Conservation (phyloP, 495 filamentous ascomycete species). For the Venustampulla echinocandica region DNA sequence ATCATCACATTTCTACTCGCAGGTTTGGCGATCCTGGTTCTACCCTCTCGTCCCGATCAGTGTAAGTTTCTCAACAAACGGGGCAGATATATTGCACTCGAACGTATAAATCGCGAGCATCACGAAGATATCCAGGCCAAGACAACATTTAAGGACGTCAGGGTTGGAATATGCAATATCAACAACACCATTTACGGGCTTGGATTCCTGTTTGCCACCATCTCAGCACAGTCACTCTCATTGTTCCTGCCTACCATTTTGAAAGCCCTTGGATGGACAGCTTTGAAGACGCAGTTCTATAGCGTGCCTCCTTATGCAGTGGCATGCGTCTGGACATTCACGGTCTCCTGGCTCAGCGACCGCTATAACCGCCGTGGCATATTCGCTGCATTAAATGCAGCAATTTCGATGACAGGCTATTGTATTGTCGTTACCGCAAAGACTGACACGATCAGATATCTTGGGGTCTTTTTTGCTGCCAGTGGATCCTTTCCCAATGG, state of each 20-base stretch:
- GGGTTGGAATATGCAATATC: slow-evolving; percentile 25
- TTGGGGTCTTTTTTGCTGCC: slow-evolving; percentile 61
- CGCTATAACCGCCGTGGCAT: slow-evolving; percentile 36
- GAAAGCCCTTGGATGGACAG: slow-evolving; percentile 17
- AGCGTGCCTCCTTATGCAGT: slow-evolving; percentile 19
- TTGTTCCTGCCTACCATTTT: slow-evolving; percentile 22
- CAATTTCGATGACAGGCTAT: slow-evolving; percentile 58
- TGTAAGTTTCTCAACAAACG: slow-evolving; percentile 11
- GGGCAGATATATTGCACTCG: background rate
- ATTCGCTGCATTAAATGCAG: slow-evolving; percentile 52
- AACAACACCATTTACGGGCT: slow-evolving; percentile 43
- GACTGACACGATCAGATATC: slow-evolving; percentile 52
- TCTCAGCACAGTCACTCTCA: slow-evolving; percentile 3
- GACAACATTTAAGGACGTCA: slow-evolving; percentile 37
- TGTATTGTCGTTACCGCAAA: slow-evolving; percentile 55
- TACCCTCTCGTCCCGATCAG: slow-evolving; percentile 65
- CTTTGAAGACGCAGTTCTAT: slow-evolving; percentile 17
- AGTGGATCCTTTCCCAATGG: slow-evolving; percentile 55
- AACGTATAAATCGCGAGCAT: slow-evolving; percentile 3
- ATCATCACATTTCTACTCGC: slow-evolving; percentile 2
- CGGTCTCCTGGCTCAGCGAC: slow-evolving; percentile 45
- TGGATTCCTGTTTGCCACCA: background rate
- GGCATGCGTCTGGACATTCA: slow-evolving; percentile 22
- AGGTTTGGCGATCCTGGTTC: slow-evolving; percentile 48
- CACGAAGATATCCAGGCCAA: background rate